Evolutionary conservation across 352 stramenopile genomes (phyloP).

Genomic region (Globisporangium cylindrosporum): DNA sequence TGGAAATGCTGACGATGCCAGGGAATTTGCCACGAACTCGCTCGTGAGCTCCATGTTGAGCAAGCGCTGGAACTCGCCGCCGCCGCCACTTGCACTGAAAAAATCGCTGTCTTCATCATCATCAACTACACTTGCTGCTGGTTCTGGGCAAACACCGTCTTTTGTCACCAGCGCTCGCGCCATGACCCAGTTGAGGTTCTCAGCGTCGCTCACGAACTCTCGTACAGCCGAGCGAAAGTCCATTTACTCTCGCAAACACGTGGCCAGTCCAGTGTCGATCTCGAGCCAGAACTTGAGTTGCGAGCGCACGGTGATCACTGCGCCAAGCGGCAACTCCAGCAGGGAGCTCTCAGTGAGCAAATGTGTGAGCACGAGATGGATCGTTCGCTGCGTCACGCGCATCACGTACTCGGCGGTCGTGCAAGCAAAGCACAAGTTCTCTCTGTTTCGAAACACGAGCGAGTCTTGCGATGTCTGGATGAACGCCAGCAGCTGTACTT

Average conservation of each 20-base stretch:
- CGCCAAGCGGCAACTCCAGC: constrained; percentile 6
- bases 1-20: background rate
- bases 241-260: constrained; percentile 19
- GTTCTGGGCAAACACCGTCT: constrained; percentile 3
- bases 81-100: background rate
- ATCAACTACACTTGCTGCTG: background rate
- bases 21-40: background rate
- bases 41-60: background rate
- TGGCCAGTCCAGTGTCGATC: background rate
- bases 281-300: constrained; percentile 18
- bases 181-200: constrained; percentile 17
- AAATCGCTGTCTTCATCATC: too few species aligned
- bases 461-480: constrained; percentile 11
- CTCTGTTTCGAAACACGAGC: constrained; percentile 5
- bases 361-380: constrained; percentile 20
- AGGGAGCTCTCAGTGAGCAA: constrained; percentile 1
- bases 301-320: constrained; percentile 7
- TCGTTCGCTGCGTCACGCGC: constrained; percentile 13
- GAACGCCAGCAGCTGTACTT: constrained; percentile 13
- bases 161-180: constrained; percentile 2
- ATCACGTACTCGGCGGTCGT: constrained; percentile 20
- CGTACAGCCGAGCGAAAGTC: constrained; percentile 15
- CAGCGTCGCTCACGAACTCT: constrained; percentile 6
- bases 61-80: background rate
- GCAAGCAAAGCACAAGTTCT: constrained; percentile 11